Evolutionary conservation across 169 alveolate genomes (phyloP), one percentile per base, ranked within the genome.

Genomic region (Eimeria sp.): DNA sequence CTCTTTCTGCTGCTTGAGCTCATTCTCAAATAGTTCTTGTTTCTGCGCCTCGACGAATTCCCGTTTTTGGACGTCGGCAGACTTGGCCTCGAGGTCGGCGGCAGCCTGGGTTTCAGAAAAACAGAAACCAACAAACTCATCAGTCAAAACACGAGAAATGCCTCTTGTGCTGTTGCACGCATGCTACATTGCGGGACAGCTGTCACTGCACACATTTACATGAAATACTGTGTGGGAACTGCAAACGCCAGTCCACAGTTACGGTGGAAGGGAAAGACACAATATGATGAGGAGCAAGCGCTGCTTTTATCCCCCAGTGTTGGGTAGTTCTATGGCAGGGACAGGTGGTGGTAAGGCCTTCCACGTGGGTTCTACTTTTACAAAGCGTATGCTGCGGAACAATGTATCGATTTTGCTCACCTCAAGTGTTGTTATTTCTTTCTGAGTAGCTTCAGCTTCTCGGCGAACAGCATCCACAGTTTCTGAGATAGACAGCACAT

Each of bases 371-470:
- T 67, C 7, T 9, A 45, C 22, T 34, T 34, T 34, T 34, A 34
- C 40, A 34, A 34, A 1, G 18, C 10, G 0, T 10, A 30, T 34
- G n/a, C 7, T 70, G 14, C 13, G 51, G 51, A 65, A 25, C 80
- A 34, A 5, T 34, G 27, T 4, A 27, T 4, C n/a, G 27, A 34
- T 70, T 0, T 49, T 0, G 89, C 75, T n/a, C 7, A 83, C 91
- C 91, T 83, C 91, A 1, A 54, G 75, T 27, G 67, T n/a, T 43
- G 91, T 14, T 18, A 83, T 54, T 83, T 83, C 58, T 18, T 83
- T 83, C 67, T 83, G 58, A 34, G 67, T 49, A 57, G 91, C 54
- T 49, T 83, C 72, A 27, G 91, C 91, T 34, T 83, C 91, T 34
- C 75, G 61, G 58, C 63, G 47, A 45, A 78, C 30, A 22, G 88